These are phyloP conservation scores for Dacryopinax primogenitus DNA, from an alignment of 768 basidiomycete genomes.

Conservation along the genomic window DNA sequence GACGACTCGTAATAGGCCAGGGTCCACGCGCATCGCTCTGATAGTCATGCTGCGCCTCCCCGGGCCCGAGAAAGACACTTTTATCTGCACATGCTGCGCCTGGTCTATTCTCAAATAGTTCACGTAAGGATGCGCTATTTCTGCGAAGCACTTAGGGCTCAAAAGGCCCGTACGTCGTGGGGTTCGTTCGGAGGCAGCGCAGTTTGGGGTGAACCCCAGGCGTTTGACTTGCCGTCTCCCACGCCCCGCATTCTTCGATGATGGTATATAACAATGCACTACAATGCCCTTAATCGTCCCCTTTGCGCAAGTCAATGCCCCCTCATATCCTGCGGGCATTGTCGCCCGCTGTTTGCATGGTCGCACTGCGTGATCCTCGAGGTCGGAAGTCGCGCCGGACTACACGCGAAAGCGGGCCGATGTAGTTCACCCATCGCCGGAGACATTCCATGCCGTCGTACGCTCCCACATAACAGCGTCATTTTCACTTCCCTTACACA, in stretches of 20 bases:
- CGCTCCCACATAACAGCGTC: background rate
- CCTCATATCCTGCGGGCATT: too few relatives aligned
- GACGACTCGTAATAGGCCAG: background rate
- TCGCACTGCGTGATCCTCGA: background rate
- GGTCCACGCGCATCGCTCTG: background rate
- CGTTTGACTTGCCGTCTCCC: background rate
- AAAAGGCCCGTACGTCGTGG: background rate
- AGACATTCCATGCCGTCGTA: background rate
- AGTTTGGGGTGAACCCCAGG: background rate
- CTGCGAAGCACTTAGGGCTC: background rate
- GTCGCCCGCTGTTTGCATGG: too few relatives aligned
- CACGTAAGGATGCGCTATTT: conserved; percentile 6
- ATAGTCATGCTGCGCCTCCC: background rate
- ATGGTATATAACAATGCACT: background rate
- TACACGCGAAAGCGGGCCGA: conserved; percentile 2
- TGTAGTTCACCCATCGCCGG: background rate
- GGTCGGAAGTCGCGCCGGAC: background rate
- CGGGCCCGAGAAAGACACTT: background rate
- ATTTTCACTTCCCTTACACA: too few relatives aligned
- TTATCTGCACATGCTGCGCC: background rate
- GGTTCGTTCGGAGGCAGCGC: background rate
- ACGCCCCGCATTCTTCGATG: background rate
- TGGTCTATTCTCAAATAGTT: background rate
- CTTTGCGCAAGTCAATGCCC: background rate
- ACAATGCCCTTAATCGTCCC: background rate